Percentiles rank a stretch among this genome's conserved stretches.
phyloP scores from a whole-genome alignment of 768 basidiomycete genomes.

The Krasilnikovozyma curviuscula region DNA sequence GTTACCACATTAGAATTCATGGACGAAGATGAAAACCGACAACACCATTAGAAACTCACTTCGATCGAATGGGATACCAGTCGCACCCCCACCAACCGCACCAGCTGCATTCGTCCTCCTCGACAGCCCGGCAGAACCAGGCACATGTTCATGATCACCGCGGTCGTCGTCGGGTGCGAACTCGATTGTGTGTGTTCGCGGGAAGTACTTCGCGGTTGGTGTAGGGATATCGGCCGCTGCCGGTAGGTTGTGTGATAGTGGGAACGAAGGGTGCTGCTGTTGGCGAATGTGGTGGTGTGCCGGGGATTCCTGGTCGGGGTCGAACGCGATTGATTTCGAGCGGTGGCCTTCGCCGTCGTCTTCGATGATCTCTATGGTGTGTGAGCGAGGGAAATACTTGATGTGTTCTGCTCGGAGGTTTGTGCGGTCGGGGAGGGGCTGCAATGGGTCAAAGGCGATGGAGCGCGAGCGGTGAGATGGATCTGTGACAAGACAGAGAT shows the following conservation, averaged over 20 bases:
- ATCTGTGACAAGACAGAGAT: no score
- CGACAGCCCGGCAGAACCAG: no score
- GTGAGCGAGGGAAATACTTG: no score
- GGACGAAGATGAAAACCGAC: not conserved
- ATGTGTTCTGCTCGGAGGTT: no score
- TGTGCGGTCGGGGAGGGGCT: no score
- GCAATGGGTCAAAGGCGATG: no score
- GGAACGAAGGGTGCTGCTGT: not conserved
- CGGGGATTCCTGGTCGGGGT: slow-evolving; percentile 11
- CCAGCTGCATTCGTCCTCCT: not conserved
- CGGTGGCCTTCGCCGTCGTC: slow-evolving; percentile 22
- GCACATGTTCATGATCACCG: no score
- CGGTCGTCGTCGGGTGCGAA: not conserved
- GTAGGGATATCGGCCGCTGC: not conserved
- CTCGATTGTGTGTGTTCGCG: slow-evolving; percentile 16
- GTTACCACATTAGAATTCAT: not conserved
- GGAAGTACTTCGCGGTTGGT: slow-evolving; percentile 8
- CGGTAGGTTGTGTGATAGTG: not conserved
- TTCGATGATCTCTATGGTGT: not conserved
- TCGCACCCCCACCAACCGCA: not conserved
- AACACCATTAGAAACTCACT: not conserved
- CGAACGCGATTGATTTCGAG: slow-evolving; percentile 27
- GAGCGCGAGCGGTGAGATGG: no score
- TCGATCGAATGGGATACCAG: slow-evolving; percentile 7
- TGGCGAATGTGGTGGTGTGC: slow-evolving; percentile 1